phyloP scores from a whole-genome alignment of 1,139 yeast genomes.

The Protomyces arabidopsidicola region DNA sequence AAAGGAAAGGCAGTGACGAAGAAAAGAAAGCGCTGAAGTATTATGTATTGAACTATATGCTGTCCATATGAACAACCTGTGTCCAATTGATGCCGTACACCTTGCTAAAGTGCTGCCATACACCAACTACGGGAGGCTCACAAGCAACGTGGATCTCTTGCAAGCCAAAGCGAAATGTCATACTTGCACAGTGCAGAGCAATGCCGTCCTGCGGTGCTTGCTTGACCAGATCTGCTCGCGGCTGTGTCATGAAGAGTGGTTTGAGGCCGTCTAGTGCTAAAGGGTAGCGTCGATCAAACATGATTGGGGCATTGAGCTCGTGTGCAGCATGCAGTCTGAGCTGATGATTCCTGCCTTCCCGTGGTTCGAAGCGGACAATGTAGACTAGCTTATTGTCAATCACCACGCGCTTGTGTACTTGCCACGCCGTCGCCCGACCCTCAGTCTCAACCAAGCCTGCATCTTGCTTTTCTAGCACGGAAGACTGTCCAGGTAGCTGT shows the following conservation, averaged over 20 bases:
- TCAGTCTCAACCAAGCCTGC: not conserved
- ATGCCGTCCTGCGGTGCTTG: slow-evolving; percentile 15
- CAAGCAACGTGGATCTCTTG: not conserved
- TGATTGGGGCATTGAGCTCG: slow-evolving; percentile 4
- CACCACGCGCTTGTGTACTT: not conserved
- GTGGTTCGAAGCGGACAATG: slow-evolving; percentile 8
- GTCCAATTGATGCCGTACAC: not conserved
- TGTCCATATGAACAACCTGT: not conserved
- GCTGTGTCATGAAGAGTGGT: not conserved
- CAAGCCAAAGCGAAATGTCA: slow-evolving; percentile 12
- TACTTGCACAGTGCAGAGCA: slow-evolving; percentile 17
- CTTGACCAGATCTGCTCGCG: not conserved
- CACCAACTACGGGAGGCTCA: slow-evolving; percentile 5
- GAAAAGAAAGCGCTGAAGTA: slow-evolving; percentile 1
- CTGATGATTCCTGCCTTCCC: slow-evolving; percentile 21
- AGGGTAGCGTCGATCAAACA: slow-evolving; percentile 15
- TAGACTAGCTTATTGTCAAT: not conserved
- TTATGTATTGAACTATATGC: not conserved
- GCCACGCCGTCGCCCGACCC: slow-evolving; percentile 16
- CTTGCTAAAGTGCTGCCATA: slow-evolving; percentile 9
- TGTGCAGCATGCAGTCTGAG: slow-evolving; percentile 17
- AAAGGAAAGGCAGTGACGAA: slow-evolving; percentile 7
- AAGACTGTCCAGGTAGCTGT: not conserved
- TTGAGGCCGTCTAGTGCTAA: not conserved
- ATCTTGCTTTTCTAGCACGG: slow-evolving; percentile 2